These are phyloP conservation scores for Stachybotrys chartarum DNA, from an alignment of 2,329 filamentous ascomycete genomes.

Conservation along the genomic window DNA sequence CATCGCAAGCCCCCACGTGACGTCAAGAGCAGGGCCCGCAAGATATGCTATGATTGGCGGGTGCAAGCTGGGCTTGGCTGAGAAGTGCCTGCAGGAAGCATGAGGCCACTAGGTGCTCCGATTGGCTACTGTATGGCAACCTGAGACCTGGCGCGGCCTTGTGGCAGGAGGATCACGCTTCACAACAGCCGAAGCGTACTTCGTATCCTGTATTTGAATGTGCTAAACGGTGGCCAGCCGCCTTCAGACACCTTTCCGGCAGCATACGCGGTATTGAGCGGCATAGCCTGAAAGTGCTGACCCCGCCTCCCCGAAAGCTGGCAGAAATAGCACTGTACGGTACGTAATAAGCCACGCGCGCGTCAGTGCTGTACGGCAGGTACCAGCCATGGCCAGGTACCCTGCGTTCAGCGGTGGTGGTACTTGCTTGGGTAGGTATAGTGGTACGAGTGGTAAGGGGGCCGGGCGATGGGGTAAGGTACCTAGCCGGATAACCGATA, in stretches of 20 bases:
- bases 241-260: too few relatives aligned
- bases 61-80: neutral
- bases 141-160: neutral
- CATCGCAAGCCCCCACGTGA: neutral
- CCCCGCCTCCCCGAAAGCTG: too few relatives aligned
- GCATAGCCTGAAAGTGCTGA: too few relatives aligned
- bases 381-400: neutral
- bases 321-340: too few relatives aligned
- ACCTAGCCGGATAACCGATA: conserved; percentile 8
- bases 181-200: neutral
- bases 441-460: neutral
- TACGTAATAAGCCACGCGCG: too few relatives aligned
- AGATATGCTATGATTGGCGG: neutral
- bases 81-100: neutral
- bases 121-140: neutral
- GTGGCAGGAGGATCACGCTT: neutral
- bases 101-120: neutral
- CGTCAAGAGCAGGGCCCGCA: neutral
- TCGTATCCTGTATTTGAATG: neutral
- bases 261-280: too few relatives aligned
- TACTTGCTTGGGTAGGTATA: neutral
- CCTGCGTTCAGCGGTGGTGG: neutral
- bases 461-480: neutral
- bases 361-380: too few relatives aligned
- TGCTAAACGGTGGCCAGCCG: too few relatives aligned